Conservation (phyloP, 345 rosid genomes). For the Pistacia integerrima region DNA sequence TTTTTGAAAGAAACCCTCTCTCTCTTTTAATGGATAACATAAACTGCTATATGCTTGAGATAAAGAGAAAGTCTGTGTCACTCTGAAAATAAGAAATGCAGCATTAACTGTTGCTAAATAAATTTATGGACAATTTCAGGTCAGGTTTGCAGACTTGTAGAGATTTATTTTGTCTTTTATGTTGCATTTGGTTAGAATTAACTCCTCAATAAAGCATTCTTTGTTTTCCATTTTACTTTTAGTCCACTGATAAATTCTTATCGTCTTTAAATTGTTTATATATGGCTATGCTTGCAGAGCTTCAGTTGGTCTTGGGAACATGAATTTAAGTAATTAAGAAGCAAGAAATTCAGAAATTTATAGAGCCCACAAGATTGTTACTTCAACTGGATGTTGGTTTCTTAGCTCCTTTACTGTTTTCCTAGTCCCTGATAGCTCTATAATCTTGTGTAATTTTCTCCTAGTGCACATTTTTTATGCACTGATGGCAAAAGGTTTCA, state of each 20-base stretch:
- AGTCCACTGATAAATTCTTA: not conserved
- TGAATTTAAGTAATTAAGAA: conserved; percentile 13
- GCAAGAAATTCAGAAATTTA: not conserved
- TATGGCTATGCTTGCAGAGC: conserved; percentile 28
- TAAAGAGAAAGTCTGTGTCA: not conserved
- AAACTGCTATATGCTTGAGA: not conserved
- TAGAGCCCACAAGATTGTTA: not conserved
- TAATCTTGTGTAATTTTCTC: not conserved
- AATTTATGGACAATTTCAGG: not conserved
- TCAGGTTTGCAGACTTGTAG: not conserved
- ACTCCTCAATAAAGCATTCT: no score
- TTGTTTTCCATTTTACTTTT: not conserved
- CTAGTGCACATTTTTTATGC: conserved; percentile 6
- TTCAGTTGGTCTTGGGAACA: conserved; percentile 9
- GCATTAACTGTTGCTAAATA: not conserved
- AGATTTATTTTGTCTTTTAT: not conserved
- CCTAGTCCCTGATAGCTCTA: not conserved
- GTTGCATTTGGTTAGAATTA: not conserved
- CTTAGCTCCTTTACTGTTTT: no score
- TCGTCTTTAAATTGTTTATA: not conserved
- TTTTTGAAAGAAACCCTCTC: not conserved
- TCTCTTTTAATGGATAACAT: not conserved
- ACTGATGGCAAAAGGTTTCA: conserved; percentile 48
- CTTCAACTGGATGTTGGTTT: no score
- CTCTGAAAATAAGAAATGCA: not conserved